These are phyloP conservation scores for Fusarium tricinctum DNA, from an alignment of 2,329 filamentous ascomycete genomes.

Conservation along the genomic window DNA sequence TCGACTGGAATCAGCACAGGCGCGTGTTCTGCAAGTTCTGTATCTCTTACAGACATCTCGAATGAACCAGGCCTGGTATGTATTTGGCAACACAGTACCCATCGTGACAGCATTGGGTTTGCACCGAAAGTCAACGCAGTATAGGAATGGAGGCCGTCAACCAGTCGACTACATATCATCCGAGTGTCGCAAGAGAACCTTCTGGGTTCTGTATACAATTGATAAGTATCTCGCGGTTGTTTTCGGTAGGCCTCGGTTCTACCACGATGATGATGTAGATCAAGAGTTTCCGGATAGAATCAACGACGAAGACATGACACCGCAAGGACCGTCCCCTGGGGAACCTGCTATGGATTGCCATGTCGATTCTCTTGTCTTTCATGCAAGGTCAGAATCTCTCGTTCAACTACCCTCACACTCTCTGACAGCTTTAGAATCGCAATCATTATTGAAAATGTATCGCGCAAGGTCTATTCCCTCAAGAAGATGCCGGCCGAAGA, in stretches of 20 bases:
- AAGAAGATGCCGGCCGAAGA: conserved; percentile 54
- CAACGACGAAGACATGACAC: conserved; percentile 69
- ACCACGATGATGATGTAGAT: conserved; percentile 75
- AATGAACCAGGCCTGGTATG: conserved; percentile 72
- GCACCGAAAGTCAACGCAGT: conserved; percentile 46
- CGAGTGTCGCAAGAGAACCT: conserved; percentile 69
- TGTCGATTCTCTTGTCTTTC: conserved; percentile 62
- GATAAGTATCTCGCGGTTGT: conserved; percentile 75
- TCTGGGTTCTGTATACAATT: conserved; percentile 73
- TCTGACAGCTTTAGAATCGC: conserved; percentile 48
- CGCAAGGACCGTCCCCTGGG: conserved; percentile 53
- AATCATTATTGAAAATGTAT: conserved; percentile 57
- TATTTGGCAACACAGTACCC: conserved; percentile 70
- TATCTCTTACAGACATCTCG: conserved; percentile 71
- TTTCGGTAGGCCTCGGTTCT: conserved; percentile 70
- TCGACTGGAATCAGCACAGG: conserved; percentile 69
- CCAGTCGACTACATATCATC: conserved; percentile 58
- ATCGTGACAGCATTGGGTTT: conserved; percentile 62
- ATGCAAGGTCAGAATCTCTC: conserved; percentile 52
- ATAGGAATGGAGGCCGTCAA: conserved; percentile 33
- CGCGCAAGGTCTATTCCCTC: conserved; percentile 58
- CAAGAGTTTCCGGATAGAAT: conserved; percentile 69
- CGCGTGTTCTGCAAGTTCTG: conserved; percentile 68
- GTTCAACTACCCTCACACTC: rapidly evolving
- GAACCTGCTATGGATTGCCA: conserved; percentile 60